Percentiles rank a stretch among this genome's conserved stretches.
phyloP scores from a whole-genome alignment of 192 early-diverging fungal genomes.

The Linnemannia exigua region DNA sequence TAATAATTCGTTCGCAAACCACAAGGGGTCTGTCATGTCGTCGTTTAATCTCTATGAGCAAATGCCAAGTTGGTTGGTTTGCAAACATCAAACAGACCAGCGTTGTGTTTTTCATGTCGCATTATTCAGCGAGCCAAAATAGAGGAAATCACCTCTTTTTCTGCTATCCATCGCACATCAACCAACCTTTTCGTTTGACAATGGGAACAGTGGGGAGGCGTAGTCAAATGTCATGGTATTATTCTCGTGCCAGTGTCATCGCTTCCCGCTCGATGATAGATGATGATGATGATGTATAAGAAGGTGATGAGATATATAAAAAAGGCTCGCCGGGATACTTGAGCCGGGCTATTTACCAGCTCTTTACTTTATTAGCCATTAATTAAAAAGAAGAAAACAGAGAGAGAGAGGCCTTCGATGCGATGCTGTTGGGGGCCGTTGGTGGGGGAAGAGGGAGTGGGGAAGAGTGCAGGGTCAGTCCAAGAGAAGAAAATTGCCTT shows the following conservation, averaged over 20 bases:
- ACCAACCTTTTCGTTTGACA: background rate
- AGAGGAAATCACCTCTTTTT: background rate
- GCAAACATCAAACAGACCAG: background rate
- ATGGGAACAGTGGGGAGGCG: background rate
- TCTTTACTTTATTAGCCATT: background rate
- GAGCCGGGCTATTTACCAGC: background rate
- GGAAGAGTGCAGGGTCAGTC: background rate
- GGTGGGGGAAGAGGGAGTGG: background rate
- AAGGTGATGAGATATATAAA: background rate
- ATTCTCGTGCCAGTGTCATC: background rate
- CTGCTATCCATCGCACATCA: background rate
- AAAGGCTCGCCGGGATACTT: background rate
- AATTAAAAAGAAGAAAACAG: background rate
- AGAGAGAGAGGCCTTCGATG: background rate
- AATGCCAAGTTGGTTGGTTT: background rate
- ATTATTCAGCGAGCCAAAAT: slow-evolving; percentile 10
- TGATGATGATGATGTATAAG: background rate
- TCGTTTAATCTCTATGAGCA: background rate
- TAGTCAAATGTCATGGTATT: background rate
- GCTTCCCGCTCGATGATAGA: background rate
- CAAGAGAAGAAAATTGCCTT: slow-evolving; percentile 13
- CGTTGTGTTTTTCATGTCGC: background rate
- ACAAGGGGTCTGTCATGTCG: background rate
- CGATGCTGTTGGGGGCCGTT: background rate
- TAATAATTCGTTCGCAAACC: background rate